Base-by-base conservation (phyloP, 2,329 filamentous ascomycete genomes). In the Neofusicoccum ribis region DNA sequence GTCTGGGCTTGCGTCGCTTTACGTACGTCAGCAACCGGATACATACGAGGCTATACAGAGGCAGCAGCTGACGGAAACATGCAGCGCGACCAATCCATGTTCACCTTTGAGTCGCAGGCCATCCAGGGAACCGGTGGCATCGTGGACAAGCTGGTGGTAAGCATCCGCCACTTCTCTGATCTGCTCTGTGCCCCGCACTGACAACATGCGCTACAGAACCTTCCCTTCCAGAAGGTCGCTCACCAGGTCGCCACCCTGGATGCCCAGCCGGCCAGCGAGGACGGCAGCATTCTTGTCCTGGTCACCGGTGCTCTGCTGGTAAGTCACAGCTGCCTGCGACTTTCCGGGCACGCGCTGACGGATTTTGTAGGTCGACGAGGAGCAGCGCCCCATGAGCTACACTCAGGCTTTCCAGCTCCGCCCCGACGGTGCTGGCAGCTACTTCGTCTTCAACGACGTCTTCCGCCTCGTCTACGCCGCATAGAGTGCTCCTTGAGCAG, bases 371-470 rank as follows among this genome's bases (percentile, higher is more conserved):
- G 89, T 96, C 72, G 92, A 97, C 69, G 93, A 93, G 71, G 88
- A 93, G 80, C 84, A 91, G 78, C 88, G 88, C 74, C 91, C 92
- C 50, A 95, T 97, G 90, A 93, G 87, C 85, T 99, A 93, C 82
- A 89, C 89, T 65, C 93, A 98, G 82, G 82, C 86, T 65, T 98
- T 98, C 86, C 91, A 96, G 80, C 89, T 98, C 68, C 80, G 88
- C 70, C 89, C 88, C 67, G 90, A 92, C 64, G 80, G 80, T 34
- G 70, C 73, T 59, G 89, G 88, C 72, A 88, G 85, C 80, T 97
- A 90, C 84, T 97, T 87, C 78, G 91, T 98, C 77, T 89, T 89
- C 83, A 97, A 98, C 84, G 94, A 98, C 79, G 82, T 98, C 78
- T 98, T 98, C 88, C 91, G 91, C 81, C 87, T 98, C 68, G 86